Evolutionary conservation across 768 basidiomycete genomes (phyloP).

Genomic region (Lyophyllum decastes): DNA sequence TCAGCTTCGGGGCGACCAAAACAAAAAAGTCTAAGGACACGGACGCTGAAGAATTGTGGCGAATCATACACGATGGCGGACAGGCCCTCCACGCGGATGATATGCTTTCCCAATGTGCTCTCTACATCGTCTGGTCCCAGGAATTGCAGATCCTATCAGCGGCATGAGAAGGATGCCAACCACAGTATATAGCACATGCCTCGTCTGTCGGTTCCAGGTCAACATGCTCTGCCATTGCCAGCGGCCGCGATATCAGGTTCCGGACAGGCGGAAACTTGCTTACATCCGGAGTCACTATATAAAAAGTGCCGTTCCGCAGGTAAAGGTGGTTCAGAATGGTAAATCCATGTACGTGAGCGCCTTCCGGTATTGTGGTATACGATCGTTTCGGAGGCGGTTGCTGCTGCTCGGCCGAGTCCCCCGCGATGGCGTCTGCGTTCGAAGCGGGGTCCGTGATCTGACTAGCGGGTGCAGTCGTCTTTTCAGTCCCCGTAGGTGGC

Average conservation of each 20-base stretch:
- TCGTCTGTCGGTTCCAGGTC: constrained; percentile 30
- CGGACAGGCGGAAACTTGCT: constrained; percentile 44
- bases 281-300: constrained; percentile 49
- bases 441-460: neutral
- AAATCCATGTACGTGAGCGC: constrained; percentile 64
- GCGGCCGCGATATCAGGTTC: constrained; percentile 38
- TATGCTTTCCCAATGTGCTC: constrained; percentile 21
- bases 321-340: constrained; percentile 75
- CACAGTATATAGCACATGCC: constrained; percentile 21
- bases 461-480: neutral
- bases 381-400: neutral
- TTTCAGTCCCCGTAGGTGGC: neutral
- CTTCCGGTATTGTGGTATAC: constrained; percentile 29
- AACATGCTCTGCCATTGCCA: constrained; percentile 17
- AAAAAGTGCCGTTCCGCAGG: constrained; percentile 72
- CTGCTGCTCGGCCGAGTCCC: neutral
- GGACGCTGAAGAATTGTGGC: constrained; percentile 26
- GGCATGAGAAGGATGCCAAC: neutral
- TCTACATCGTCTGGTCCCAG: constrained; percentile 21
- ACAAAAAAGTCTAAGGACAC: neutral
- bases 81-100: constrained; percentile 23
- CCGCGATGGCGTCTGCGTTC: neutral
- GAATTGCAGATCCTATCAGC: constrained; percentile 28
- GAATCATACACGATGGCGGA: constrained; percentile 31
- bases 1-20: neutral